A percentile compares a stretch with the other conserved stretches of the same genome.
phyloP scores from a whole-genome alignment of 73 alveolate genomes.

The Tetrahymena malaccensis region DNA sequence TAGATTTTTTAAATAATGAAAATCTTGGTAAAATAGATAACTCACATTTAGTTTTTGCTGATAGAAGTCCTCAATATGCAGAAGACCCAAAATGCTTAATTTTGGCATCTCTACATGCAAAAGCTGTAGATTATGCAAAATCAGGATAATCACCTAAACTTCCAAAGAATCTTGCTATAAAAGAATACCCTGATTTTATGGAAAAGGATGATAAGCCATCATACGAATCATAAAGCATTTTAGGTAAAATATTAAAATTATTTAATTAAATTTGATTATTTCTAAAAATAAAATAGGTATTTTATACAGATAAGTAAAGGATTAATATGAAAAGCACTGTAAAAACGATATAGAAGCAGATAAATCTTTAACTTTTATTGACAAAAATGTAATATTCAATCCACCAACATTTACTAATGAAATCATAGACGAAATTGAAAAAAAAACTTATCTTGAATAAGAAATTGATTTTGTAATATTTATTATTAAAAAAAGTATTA shows the following conservation, averaged over 20 bases:
- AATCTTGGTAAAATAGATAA: constrained; percentile 75
- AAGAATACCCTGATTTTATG: constrained; percentile 82
- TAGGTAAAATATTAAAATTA: constrained; percentile 61
- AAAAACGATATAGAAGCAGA: neutral
- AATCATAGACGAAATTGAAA: neutral
- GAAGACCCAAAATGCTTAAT: constrained; percentile 56
- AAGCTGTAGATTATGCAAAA: constrained; percentile 85
- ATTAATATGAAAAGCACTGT: neutral
- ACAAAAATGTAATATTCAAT: neutral
- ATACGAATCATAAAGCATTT: constrained; percentile 58
- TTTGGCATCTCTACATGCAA: constrained; percentile 64
- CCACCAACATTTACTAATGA: neutral
- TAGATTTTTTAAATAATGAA: constrained; percentile 62
- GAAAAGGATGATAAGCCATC: constrained; percentile 56
- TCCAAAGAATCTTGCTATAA: constrained; percentile 41
- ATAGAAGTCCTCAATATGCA: constrained; percentile 50
- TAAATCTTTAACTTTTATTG: neutral
- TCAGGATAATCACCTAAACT: constrained; percentile 53
- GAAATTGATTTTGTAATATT: neutral
- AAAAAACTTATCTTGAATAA: neutral
- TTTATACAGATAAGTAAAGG: neutral
- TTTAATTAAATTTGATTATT: constrained; percentile 30
- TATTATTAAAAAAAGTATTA: neutral
- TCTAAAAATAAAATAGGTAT: neutral
- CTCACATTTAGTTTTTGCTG: constrained; percentile 76